Base-by-base conservation (phyloP, 2,329 filamentous ascomycete genomes). In the Thelonectria olida region DNA sequence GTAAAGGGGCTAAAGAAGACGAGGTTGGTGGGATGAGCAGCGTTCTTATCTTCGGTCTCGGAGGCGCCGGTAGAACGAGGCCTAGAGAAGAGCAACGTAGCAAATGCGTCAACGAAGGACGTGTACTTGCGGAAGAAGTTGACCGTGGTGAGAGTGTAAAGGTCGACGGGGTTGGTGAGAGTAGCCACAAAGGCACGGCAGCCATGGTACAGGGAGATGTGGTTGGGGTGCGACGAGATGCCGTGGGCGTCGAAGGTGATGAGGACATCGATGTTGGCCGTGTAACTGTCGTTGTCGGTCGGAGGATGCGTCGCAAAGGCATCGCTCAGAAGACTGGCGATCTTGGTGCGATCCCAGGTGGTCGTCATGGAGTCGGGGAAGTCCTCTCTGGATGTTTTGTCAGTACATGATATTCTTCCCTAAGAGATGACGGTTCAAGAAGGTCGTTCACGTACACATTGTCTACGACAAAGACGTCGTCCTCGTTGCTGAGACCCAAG, bases 301-400 rank as follows among this genome's bases (percentile, higher is more conserved):
- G 54, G 80, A 15, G 31, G 31, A 27, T 88, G 84, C 1, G 92
- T 91, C 4, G 90, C 90, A 76, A 97, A 97, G 22, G 90, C 88
- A 28, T 85, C 84, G 62, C 85, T 85, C 39, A 97, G 85, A 47
- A 96, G 85, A 52, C 82, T 80, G 20, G 91, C 84, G 65, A 98
- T 89, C 54, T 89, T 86, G 51, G 82, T 80, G 55, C 89, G 81
- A 68, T 93, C 85, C 95, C 95, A 98, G 47, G 82, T 85, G 28
- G 82, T 82, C 2, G 87, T 91, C 92, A 97, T 97, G 62, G 92
- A 94, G 79, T 99, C 96, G 56, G 89, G 92, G 75, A 98, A 97
- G 71, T 91, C 85, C 49, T 79, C 80, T 52, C 64, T 75, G 25
- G 39, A 28, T 28, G 31, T 7, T 22, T 23, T 23, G 54, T 63